Percentiles rank a stretch among this genome's conserved stretches.
Conservation (phyloP, 192 early-diverging fungal species). For the Radiomyces spectabilis region DNA sequence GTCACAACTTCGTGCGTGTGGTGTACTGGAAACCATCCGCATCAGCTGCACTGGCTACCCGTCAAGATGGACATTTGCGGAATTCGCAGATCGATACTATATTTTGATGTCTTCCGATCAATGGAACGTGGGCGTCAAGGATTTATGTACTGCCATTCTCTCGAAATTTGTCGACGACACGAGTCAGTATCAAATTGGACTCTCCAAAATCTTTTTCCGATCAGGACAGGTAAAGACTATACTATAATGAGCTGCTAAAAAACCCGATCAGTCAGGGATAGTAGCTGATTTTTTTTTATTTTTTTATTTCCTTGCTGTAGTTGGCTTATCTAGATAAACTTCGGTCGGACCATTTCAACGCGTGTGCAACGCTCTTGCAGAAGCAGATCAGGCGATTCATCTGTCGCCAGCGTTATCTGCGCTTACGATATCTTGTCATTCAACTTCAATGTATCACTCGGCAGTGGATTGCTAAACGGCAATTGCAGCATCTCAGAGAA, state of each 20-base stretch:
- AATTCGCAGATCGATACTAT: slow-evolving; percentile 86
- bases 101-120: slow-evolving; percentile 44
- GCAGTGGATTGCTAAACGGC: slow-evolving; percentile 46
- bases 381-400: slow-evolving; percentile 75
- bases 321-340: slow-evolving; percentile 84
- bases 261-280: not conserved
- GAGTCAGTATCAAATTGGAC: slow-evolving; percentile 88
- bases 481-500: slow-evolving; percentile 46
- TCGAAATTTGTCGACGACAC: slow-evolving; percentile 60
- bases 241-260: not conserved
- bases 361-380: slow-evolving; percentile 84
- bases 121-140: slow-evolving; percentile 36
- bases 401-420: slow-evolving; percentile 50
- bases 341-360: slow-evolving; percentile 76
- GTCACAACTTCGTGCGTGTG: slow-evolving; percentile 91
- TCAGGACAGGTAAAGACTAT: slow-evolving; percentile 61
- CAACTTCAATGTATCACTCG: slow-evolving; percentile 61
- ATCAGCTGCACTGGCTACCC: slow-evolving; percentile 98
- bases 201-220: slow-evolving; percentile 99
- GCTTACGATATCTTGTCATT: slow-evolving; percentile 48
- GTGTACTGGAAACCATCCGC: slow-evolving; percentile 97
- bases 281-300: not conserved
- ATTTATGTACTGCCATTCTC: slow-evolving; percentile 54
- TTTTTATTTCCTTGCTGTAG: slow-evolving; percentile 8
- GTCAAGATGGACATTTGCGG: slow-evolving; percentile 75